Base-by-base conservation (phyloP, 2,329 filamentous ascomycete genomes). In the Coccinonectria pachysandricola region DNA sequence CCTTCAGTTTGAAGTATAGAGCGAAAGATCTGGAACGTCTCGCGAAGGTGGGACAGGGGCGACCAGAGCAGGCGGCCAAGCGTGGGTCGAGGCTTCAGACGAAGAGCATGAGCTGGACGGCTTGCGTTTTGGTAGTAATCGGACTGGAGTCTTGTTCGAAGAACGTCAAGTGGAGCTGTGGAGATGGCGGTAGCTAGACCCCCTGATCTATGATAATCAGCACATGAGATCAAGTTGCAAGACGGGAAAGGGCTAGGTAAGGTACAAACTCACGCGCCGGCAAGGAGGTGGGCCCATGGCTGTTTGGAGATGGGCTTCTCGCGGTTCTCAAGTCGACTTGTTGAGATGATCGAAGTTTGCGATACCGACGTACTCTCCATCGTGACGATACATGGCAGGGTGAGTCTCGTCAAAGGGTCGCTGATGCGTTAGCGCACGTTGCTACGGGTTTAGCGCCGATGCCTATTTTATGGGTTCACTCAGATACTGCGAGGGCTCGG, bases 91-190 rank as follows among this genome's bases (percentile, higher is more conserved):
- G 39, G 59, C 62, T 36, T 50, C 69, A 27, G 57, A 68, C 65
- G 40, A 49, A 71, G 66, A 9, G 69, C 59, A 23, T 79, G 70
- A 7, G 70, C 66, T 9, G 75, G 67, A 7, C 65, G 65, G 19
- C 88, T 65, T 52, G 88, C 78, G 11, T 72, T 64, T 52, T 88
- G 80, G 62, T 92, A 91, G 54, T 86, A 87, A 45, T 88, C 83
- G 40, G 81, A 87, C 52, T 93, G 85, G 4, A 92, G 65, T 15
- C 85, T 74, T 4, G 85, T 93, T 54, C 87, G 87, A 23, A 92
- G 67, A 17, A 92, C 83, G 48, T 92, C 84, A 26, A 93, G 75
- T 9, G 85, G 85, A 4, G 81, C 83, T 1, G 85, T 92, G 10
- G 92, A 59, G 12, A 78, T 74, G 12, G 85, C 79, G 9, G 85